phyloP scores from a whole-genome alignment of 164 flowering plant genomes.

The Vitis cinerea region DNA sequence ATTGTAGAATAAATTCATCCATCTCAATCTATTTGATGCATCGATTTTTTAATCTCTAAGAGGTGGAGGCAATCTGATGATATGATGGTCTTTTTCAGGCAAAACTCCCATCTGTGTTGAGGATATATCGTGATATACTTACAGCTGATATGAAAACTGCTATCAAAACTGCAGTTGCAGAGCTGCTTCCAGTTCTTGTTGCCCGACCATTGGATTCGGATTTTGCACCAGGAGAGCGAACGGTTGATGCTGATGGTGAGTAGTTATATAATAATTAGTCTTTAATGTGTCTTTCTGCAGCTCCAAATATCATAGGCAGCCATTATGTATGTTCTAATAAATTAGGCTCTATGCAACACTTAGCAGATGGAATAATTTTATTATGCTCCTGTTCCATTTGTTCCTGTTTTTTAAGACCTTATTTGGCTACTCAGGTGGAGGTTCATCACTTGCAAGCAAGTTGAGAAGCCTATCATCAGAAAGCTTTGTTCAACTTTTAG shows the following conservation, averaged over 20 bases:
- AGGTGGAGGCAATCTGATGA: background rate
- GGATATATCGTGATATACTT: constrained; percentile 87
- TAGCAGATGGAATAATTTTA: background rate
- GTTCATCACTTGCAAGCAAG: constrained; percentile 89
- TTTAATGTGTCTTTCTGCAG: too few species aligned
- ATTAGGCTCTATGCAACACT: too few species aligned
- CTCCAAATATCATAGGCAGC: too few species aligned
- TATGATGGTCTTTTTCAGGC: constrained; percentile 50
- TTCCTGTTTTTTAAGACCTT: constrained; percentile 4
- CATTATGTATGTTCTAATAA: too few species aligned
- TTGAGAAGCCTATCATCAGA: constrained; percentile 86
- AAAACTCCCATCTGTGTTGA: constrained; percentile 84
- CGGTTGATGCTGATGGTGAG: constrained; percentile 79
- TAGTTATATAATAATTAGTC: background rate
- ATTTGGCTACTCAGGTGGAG: constrained; percentile 56
- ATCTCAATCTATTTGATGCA: background rate
- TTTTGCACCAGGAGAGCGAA: constrained; percentile 58
- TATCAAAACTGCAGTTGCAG: constrained; percentile 85
- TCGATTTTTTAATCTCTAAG: background rate
- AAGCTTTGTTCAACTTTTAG: constrained; percentile 81
- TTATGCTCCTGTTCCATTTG: constrained; percentile 3
- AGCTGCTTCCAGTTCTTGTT: constrained; percentile 79
- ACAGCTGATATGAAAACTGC: constrained; percentile 92
- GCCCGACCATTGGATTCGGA: constrained; percentile 61
- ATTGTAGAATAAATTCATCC: background rate